Base-by-base conservation (phyloP, 2,329 filamentous ascomycete species). In the Trichoderma pleuroti region DNA sequence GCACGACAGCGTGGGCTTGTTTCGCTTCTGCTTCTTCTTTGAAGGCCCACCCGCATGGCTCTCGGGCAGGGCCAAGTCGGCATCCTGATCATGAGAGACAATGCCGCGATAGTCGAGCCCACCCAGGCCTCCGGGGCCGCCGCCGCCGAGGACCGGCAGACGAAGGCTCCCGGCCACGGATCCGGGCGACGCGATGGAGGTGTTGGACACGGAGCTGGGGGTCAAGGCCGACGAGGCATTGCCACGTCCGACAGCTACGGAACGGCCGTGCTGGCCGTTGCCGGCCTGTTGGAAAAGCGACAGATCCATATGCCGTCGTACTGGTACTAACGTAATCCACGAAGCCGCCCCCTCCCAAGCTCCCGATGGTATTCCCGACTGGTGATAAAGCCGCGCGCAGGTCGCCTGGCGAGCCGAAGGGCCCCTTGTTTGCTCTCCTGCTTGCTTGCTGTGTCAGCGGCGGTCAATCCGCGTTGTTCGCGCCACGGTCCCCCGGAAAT, bases 1-100 rank as follows among this genome's bases (percentile, higher is more conserved):
- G 76, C 92, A 94, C 62, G 91, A 93, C 73, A 94, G 78, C 1
- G 92, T 94, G 4, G 92, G 92, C 80, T 95, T 95, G 81, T 95
- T 95, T 61, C 92, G 88, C 83, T 92, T 94, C 82, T 94, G 92
- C 81, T 92, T 93, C 83, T 92, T 92, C 79, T 82, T 86, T 12
- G 82, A 77, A n/a, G 83, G 85, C 56, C 83, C 80, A 42, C 80
- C 78, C 69, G 68, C 69, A 70, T 75, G 73, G 70, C 71, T 68
- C 72, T 75, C 46, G 12, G 70, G 79, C 78, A n/a, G 73, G 76
- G 70, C 70, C 71, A 26, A 39, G 70, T 75, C 74, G 70, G 72
- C 68, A 68, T 74, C 21, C 28, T 72, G 71, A 70, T 74, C 21
- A 39, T 72, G 71, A n/a, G 69, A 64, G 28, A 21, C 66, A 24